These are phyloP conservation scores for Mucor mucedo DNA, from an alignment of 371 early-diverging fungal genomes.

Conservation along the genomic window DNA sequence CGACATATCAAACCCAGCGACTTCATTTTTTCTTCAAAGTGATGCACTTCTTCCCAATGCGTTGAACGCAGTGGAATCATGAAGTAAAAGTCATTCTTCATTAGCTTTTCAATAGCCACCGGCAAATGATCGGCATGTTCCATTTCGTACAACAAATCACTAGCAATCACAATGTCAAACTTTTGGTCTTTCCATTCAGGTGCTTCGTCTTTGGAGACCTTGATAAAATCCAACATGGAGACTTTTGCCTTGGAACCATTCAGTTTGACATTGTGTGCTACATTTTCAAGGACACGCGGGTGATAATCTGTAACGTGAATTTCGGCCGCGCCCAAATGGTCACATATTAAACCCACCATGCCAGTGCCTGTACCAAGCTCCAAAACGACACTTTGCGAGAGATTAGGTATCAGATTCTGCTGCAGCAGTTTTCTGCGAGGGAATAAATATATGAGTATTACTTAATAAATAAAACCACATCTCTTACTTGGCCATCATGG, in stretches of 20 bases:
- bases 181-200: constrained; percentile 28
- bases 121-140: constrained; percentile 53
- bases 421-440: constrained; percentile 43
- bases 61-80: constrained; percentile 51
- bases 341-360: constrained; percentile 51
- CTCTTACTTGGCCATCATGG: constrained; percentile 53
- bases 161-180: constrained; percentile 51
- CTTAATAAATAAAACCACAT: background rate
- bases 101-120: constrained; percentile 40
- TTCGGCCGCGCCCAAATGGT: constrained; percentile 41
- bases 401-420: constrained; percentile 42
- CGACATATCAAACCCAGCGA: constrained; percentile 28
- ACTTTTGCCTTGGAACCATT: constrained; percentile 38
- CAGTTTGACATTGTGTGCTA: constrained; percentile 43
- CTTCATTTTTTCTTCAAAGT: constrained; percentile 44
- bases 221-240: constrained; percentile 46
- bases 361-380: constrained; percentile 53
- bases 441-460: background rate
- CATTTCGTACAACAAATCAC: constrained; percentile 55
- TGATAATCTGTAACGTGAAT: constrained; percentile 54
- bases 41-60: constrained; percentile 43
- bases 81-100: constrained; percentile 48
- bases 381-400: constrained; percentile 29
- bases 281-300: constrained; percentile 49
- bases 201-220: constrained; percentile 33